Evolutionary conservation across 2,329 filamentous ascomycete species (phyloP).

Genomic region (Graphium sp.): DNA sequence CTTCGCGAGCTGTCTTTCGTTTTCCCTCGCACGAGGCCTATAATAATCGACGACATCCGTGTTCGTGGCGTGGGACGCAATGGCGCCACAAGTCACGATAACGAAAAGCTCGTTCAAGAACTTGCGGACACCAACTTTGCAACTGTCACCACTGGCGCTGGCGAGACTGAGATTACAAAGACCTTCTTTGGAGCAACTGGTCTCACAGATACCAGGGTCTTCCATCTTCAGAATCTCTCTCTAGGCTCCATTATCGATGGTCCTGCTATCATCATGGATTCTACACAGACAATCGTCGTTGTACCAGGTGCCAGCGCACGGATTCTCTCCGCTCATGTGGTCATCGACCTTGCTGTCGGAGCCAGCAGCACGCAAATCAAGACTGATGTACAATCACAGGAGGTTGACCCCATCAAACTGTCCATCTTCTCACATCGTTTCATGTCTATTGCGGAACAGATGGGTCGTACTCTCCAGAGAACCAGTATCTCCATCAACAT

Average conservation of each 20-base stretch:
- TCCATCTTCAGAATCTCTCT: conserved; percentile 7
- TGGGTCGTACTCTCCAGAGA: conserved; percentile 66
- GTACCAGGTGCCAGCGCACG: conserved; percentile 21
- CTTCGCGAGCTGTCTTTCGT: conserved; percentile 64
- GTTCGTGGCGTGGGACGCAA: no score
- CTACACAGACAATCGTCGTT: conserved; percentile 60
- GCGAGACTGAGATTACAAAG: conserved; percentile 10
- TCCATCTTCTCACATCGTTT: conserved; percentile 67
- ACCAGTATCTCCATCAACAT: conserved; percentile 65
- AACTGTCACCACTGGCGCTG: conserved; percentile 11
- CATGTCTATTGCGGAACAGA: conserved; percentile 73
- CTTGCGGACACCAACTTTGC: conserved; percentile 8
- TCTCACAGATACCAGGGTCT: no score
- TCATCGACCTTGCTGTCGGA: no score
- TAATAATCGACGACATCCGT: conserved; percentile 23
- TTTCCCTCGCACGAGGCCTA: conserved; percentile 18
- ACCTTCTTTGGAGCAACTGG: no score
- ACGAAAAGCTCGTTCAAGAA: conserved; percentile 7
- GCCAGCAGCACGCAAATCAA: no score
- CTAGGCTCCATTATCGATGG: conserved; percentile 17
- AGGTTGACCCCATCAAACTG: conserved; percentile 33
- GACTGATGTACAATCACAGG: conserved; percentile 10
- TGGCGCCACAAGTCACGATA: conserved; percentile 10
- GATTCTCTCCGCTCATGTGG: no score
- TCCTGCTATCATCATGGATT: conserved; percentile 56